A percentile compares a stretch with the other conserved stretches of the same genome.
Evolutionary conservation across 2,329 filamentous ascomycete species (phyloP).

Genomic region (Calonectria montana): DNA sequence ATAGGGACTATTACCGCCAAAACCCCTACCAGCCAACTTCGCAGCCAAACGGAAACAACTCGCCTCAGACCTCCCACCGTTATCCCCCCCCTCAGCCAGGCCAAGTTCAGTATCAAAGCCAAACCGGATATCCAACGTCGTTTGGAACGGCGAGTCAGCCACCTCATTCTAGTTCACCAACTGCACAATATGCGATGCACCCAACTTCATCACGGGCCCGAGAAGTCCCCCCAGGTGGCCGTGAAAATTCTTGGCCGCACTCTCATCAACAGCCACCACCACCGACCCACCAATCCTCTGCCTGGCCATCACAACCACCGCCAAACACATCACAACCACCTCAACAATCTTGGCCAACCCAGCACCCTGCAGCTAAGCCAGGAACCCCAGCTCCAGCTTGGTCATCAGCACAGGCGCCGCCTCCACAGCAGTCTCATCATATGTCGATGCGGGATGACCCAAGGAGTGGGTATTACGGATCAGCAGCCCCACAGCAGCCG

Average conservation of each 20-base stretch:
- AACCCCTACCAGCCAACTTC: constrained; percentile 51
- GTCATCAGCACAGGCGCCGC: constrained; percentile 47
- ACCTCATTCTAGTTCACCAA: constrained; percentile 60
- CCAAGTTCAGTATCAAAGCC: constrained; percentile 56
- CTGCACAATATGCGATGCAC: constrained; percentile 66
- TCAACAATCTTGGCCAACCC: constrained; percentile 49
- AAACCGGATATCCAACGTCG: constrained; percentile 55
- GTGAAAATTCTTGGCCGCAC: constrained; percentile 51
- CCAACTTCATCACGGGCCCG: constrained; percentile 56
- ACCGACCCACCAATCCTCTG: constrained; percentile 36
- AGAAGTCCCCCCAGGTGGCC: constrained; percentile 53
- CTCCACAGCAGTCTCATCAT: constrained; percentile 48
- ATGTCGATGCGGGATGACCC: constrained; percentile 52
- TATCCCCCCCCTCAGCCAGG: constrained; percentile 54
- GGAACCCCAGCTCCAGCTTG: constrained; percentile 48
- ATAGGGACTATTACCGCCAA: constrained; percentile 62
- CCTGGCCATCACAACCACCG: constrained; percentile 47
- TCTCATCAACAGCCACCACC: constrained; percentile 38
- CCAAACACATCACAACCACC: constrained; percentile 49
- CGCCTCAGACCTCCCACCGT: constrained; percentile 60
- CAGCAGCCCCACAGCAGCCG: constrained; percentile 45
- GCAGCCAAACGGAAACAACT: constrained; percentile 53
- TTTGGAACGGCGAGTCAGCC: constrained; percentile 52
- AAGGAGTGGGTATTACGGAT: constrained; percentile 50
- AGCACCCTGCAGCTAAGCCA: constrained; percentile 48